Evolutionary conservation across 2,329 filamentous ascomycete species (phyloP).

Genomic region (Gnomoniopsis smithogilvyi): DNA sequence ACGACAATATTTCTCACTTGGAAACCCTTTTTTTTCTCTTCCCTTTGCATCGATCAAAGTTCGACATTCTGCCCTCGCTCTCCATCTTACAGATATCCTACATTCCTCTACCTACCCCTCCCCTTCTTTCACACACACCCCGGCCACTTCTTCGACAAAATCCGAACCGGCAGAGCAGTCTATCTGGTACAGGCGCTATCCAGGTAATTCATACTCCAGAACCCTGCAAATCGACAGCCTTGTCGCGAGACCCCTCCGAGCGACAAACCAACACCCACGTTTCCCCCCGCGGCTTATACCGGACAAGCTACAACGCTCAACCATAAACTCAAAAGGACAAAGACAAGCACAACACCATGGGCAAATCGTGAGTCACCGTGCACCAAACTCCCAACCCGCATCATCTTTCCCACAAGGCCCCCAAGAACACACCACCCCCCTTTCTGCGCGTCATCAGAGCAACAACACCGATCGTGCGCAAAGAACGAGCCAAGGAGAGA

Average conservation of each 20-base stretch:
- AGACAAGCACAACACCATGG: constrained; percentile 33
- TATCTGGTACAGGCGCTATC: not conserved
- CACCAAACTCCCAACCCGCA: constrained; percentile 10
- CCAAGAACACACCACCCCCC: not conserved
- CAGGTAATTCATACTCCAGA: not conserved
- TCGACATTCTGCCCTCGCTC: no score
- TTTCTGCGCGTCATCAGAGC: not conserved
- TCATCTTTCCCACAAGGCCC: not conserved
- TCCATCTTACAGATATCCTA: no score
- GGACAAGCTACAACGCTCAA: not conserved
- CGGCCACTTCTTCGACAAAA: no score
- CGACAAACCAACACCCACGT: not conserved
- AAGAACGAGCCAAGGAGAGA: not conserved
- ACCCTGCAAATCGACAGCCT: not conserved
- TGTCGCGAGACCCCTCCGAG: constrained; percentile 5
- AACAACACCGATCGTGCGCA: not conserved
- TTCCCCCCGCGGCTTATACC: not conserved
- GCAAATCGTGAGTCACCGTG: constrained; percentile 48
- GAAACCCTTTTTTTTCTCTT: no score
- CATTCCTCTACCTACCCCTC: no score
- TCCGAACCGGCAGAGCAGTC: not conserved
- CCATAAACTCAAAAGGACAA: not conserved
- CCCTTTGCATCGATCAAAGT: no score
- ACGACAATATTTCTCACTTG: no score
- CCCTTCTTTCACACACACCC: no score